Evolutionary conservation across 108 stramenopile species (phyloP), one percentile per base, ranked within the genome.

Genomic region (Stephanodiscus triporus): DNA sequence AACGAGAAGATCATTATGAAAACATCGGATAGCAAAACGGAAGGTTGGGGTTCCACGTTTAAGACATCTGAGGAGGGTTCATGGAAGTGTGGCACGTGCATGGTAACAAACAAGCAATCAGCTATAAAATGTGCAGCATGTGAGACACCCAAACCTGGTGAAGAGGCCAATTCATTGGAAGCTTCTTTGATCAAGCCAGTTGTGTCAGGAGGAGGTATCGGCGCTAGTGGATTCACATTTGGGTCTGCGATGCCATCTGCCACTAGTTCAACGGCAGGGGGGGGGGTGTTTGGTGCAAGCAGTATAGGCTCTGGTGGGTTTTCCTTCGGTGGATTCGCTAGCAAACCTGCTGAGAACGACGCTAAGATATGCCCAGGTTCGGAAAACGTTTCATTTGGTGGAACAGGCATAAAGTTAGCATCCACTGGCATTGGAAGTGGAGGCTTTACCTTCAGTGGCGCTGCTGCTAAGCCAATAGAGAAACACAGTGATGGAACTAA

Each of bases 1-100:
- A 85, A 74, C 49, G 61, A 63, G 2, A 67, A 72, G 11, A 37
- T 61, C 9, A 26, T 49, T 19, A 54, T 27, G 22, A 14, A 36
- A 30, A 34, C 17, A 17, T 38, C 11, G n/a, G 72, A 55, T 17
- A 67, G 34, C 38, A 53, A 82, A 49, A 65, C 60, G 10, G 60
- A 82, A 67, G 88, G 86, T 51, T 80, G 87, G 81, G 80, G 84
- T 9, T 47, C 57, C 56, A 59, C 78, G 4, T 88, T 91, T 88
- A 74, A 81, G 48, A 49, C 68, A 27, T 72, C 81, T 20, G 85
- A 89, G 55, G 78, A 85, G 54, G 87, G 85, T 36, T 85, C 80
- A 17, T 97, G 96, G 94, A 97, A 94, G 73, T 97, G 96, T 70
- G 84, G 70, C 82, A 14, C 94, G 96, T 72, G 96, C 70, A 84